phyloP scores from a whole-genome alignment of 176 grass and related monocot genomes.

The Metroxylon sagu region DNA sequence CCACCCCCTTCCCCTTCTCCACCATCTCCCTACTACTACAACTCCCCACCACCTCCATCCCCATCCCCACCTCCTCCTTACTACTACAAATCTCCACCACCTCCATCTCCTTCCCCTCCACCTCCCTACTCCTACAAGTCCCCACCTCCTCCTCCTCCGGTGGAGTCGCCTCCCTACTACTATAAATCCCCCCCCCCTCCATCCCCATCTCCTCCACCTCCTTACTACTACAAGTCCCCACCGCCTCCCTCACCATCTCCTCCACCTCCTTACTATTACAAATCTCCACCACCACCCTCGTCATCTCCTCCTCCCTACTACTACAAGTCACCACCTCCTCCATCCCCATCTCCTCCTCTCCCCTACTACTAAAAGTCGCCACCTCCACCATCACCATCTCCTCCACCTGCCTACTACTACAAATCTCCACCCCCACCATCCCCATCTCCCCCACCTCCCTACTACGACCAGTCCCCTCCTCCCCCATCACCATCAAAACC shows the following conservation, averaged over 20 bases:
- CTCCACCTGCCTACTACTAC: too few species aligned
- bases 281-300: background rate
- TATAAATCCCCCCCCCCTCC: background rate
- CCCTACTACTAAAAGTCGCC: too few species aligned
- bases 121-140: constrained; percentile 16
- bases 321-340: too few species aligned
- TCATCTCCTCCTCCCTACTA: constrained; percentile 9
- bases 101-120: constrained; percentile 25
- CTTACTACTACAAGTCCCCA: constrained; percentile 27
- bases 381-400: too few species aligned
- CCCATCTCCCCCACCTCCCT: too few species aligned
- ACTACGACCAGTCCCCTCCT: too few species aligned
- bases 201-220: constrained; percentile 14
- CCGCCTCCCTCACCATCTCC: constrained; percentile 16
- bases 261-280: constrained; percentile 3
- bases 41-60: background rate
- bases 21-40: constrained; percentile 23
- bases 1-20: constrained; percentile 23
- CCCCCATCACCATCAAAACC: too few species aligned
- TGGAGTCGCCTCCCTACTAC: constrained; percentile 6
- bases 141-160: constrained; percentile 13
- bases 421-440: too few species aligned
- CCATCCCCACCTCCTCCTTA: background rate
- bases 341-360: too few species aligned
- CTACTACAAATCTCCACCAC: background rate